Evolutionary conservation across 768 basidiomycete species (phyloP), one percentile per base, ranked within the genome.

Genomic region (Epithele typhae): DNA sequence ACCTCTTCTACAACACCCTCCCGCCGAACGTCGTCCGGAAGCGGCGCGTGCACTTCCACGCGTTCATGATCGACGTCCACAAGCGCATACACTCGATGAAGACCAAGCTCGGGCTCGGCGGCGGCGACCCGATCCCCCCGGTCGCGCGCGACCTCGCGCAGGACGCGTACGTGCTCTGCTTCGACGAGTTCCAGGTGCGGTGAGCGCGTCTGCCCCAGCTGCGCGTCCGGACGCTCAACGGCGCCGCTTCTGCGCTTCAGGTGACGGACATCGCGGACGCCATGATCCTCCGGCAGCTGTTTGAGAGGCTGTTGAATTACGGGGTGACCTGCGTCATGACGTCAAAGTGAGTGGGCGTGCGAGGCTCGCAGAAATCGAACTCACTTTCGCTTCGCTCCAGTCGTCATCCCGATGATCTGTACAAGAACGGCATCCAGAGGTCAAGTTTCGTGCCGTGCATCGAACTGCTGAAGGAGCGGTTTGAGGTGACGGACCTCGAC

Each of bases 51-150:
- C 96, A 99, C 65, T 99, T 99, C 64, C 94, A 98, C 61, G 91
- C 92, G 1, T 98, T 99, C 74, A 98, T 99, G 96, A 83, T 97
- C 52, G 96, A 99, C 61, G 93, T 97, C 18, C 91, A 97, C 64
- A 96, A 95, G 61, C 84, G 92, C 15, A 64, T 94, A 3, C 93
- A 97, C 55, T 81, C 82, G 1, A 78, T 87, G 32, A 93, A 92
- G 69, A 69, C 78, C 35, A 75, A 77, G 46, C 78, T 83, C 70
- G 87, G 87, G 2, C 68, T 72, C 52, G 63, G 75, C 14, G 79
- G 81, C 18, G 84, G 87, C 15, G 92, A 97, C 62, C 84, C 90
- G 23, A 88, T 96, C 59, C 70, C 81, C 21, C 89, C 91, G 18
- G 91, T 95, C 9, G 92, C 93, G 6, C 70, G 87, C 51, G 89